These are phyloP conservation scores for Macroventuria anomochaeta DNA, from an alignment of 2,329 filamentous ascomycete genomes.

Conservation along the genomic window DNA sequence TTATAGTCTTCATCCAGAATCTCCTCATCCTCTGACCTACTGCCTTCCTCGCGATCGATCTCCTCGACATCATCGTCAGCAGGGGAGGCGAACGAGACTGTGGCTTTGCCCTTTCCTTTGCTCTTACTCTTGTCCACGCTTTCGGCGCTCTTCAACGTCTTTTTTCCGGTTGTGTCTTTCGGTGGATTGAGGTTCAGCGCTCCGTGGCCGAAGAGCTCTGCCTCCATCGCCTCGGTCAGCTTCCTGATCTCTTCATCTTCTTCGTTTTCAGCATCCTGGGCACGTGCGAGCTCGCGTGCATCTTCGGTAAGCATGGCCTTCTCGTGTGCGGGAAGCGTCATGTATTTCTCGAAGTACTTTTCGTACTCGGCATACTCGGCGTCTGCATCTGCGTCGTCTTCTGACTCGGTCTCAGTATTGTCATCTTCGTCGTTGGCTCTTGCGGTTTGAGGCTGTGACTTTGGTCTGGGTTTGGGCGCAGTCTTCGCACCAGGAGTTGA, in stretches of 20 bases:
- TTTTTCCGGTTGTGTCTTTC: background rate
- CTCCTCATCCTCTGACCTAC: constrained; percentile 51
- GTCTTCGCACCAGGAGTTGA: background rate
- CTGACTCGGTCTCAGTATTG: constrained; percentile 62
- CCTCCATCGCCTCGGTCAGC: constrained; percentile 73
- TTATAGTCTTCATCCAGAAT: constrained; percentile 81
- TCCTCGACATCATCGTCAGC: constrained; percentile 45
- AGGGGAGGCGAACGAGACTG: constrained; percentile 5
- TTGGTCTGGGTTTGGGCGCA: constrained; percentile 68
- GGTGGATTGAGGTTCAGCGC: constrained; percentile 60
- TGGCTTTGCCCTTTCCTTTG: constrained; percentile 31
- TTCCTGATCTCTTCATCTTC: constrained; percentile 66
- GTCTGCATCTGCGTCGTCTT: constrained; percentile 69
- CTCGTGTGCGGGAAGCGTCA: constrained; percentile 66
- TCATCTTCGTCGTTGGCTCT: constrained; percentile 48
- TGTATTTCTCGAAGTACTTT: constrained; percentile 81
- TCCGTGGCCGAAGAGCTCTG: constrained; percentile 72
- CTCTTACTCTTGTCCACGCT: constrained; percentile 32
- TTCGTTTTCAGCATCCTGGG: constrained; percentile 50
- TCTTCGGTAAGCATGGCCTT: constrained; percentile 44
- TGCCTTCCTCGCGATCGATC: constrained; percentile 78
- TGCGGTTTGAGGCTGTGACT: constrained; percentile 60
- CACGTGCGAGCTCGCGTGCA: constrained; percentile 44
- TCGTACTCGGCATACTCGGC: constrained; percentile 76
- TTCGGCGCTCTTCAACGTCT: constrained; percentile 1